phyloP scores from a whole-genome alignment of 768 basidiomycete genomes.

The Rhizopogon vinicolor region DNA sequence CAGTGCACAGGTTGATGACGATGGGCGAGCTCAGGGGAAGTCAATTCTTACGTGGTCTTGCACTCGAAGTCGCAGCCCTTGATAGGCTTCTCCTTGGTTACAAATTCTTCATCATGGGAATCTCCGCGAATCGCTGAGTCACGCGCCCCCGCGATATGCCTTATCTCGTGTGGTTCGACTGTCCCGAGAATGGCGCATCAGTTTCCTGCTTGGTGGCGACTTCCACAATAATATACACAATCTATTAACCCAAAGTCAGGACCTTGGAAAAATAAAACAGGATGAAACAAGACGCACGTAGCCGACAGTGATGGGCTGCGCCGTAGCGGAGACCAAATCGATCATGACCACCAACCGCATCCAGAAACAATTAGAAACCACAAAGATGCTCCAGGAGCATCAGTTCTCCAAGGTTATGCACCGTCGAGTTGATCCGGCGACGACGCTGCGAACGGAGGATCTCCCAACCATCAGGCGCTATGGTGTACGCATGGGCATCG shows the following conservation, averaged over 20 bases:
- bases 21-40: too few relatives aligned
- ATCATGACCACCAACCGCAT: conserved; percentile 99
- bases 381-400: conserved; percentile 89
- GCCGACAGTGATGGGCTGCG: conserved; percentile 81
- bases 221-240: conserved; percentile 57
- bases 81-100: too few relatives aligned
- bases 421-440: conserved; percentile 99
- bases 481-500: conserved; percentile 90
- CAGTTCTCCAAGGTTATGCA: conserved; percentile 94
- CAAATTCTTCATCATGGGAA: too few relatives aligned
- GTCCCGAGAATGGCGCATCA: too few relatives aligned
- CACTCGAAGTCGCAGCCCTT: too few relatives aligned
- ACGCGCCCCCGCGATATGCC: too few relatives aligned
- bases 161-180: too few relatives aligned
- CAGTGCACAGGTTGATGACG: too few relatives aligned
- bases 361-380: conserved; percentile 97
- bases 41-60: too few relatives aligned
- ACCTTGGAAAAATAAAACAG: neutral
- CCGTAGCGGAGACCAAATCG: conserved; percentile 59
- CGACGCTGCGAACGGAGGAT: conserved; percentile 92
- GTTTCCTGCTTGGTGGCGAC: conserved; percentile 49
- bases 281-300: conserved; percentile 56
- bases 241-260: conserved; percentile 37
- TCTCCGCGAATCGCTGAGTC: too few relatives aligned
- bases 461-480: conserved; percentile 95